Percentiles rank a stretch among this genome's conserved stretches.
Evolutionary conservation across 2,329 filamentous ascomycete species (phyloP).

Genomic region (Aureobasidium leucospermi): DNA sequence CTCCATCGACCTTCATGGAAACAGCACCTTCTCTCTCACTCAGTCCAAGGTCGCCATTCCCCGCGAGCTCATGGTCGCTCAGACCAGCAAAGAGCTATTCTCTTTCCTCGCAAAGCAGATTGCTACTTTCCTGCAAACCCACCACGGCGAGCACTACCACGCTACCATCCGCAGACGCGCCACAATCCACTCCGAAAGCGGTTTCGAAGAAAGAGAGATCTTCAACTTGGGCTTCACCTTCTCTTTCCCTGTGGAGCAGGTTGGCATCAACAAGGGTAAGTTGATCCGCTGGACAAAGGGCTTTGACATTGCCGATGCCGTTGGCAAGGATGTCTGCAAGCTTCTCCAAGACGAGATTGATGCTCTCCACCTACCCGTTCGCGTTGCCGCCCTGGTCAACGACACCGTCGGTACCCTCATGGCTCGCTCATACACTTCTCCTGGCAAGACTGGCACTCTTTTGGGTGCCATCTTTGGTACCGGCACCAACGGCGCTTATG

Average conservation of each 20-base stretch:
- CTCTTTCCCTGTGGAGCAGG: conserved; percentile 90
- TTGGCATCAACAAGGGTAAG: conserved; percentile 89
- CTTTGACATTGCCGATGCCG: conserved; percentile 89
- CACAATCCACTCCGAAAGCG: conserved; percentile 51
- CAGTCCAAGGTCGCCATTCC: conserved; percentile 91
- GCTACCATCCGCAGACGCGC: conserved; percentile 53
- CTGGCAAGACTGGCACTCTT: conserved; percentile 75
- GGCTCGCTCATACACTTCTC: conserved; percentile 92
- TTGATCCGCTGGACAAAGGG: conserved; percentile 98
- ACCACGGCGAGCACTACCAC: conserved; percentile 83
- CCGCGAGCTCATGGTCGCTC: conserved; percentile 79
- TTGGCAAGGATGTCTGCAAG: conserved; percentile 90
- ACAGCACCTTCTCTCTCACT: conserved; percentile 88
- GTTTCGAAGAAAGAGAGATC: conserved; percentile 63
- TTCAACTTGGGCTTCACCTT: conserved; percentile 98
- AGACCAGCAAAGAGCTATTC: conserved; percentile 81
- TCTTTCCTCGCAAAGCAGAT: conserved; percentile 89
- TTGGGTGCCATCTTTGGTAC: conserved; percentile 97
- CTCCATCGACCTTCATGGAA: conserved; percentile 85
- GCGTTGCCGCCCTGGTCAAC: conserved; percentile 92
- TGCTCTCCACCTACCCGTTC: conserved; percentile 75
- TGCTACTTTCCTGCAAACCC: conserved; percentile 74
- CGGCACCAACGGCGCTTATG: conserved; percentile 93
- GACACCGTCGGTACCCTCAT: conserved; percentile 97
- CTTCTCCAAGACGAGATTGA: conserved; percentile 87